A percentile compares a stretch with the other conserved stretches of the same genome.
These are phyloP conservation scores for Colletotrichum orbiculare DNA, from an alignment of 2,329 filamentous ascomycete species.

Conservation along the genomic window DNA sequence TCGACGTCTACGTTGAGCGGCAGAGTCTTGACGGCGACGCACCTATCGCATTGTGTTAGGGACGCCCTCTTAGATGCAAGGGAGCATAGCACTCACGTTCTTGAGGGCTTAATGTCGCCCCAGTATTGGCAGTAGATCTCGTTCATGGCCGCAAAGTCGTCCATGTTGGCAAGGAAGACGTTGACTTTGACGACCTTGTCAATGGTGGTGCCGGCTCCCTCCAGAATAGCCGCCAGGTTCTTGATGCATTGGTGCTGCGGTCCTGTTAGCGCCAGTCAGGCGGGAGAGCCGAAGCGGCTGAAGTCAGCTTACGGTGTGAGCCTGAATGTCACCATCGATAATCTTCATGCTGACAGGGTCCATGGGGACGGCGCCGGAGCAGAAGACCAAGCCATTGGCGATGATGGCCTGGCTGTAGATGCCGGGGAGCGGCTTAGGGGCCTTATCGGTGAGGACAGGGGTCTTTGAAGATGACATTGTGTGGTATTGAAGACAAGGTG, in stretches of 20 bases:
- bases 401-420: conserved; percentile 69
- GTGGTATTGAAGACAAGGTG: not conserved
- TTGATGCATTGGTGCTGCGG: conserved; percentile 71
- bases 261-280: not conserved
- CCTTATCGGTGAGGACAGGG: conserved; percentile 52
- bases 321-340: conserved; percentile 71
- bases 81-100: conserved; percentile 47
- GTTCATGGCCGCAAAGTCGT: conserved; percentile 81
- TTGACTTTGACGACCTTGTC: conserved; percentile 77
- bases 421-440: conserved; percentile 51
- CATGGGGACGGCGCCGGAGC: conserved; percentile 78
- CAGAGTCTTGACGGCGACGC: conserved; percentile 49
- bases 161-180: conserved; percentile 80
- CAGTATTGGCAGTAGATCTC: conserved; percentile 78
- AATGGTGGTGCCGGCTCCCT: conserved; percentile 73
- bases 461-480: conserved; percentile 43
- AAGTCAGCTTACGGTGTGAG: conserved; percentile 63
- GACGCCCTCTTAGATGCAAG: too few species aligned
- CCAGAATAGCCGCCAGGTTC: conserved; percentile 76
- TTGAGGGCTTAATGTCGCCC: conserved; percentile 58
- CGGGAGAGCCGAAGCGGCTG: not conserved
- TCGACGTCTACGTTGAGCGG: conserved; percentile 48
- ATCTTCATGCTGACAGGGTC: conserved; percentile 68
- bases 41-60: conserved; percentile 37
- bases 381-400: conserved; percentile 75